phyloP scores from a whole-genome alignment of 768 basidiomycete genomes.

The Pleurotus cornucopiae region DNA sequence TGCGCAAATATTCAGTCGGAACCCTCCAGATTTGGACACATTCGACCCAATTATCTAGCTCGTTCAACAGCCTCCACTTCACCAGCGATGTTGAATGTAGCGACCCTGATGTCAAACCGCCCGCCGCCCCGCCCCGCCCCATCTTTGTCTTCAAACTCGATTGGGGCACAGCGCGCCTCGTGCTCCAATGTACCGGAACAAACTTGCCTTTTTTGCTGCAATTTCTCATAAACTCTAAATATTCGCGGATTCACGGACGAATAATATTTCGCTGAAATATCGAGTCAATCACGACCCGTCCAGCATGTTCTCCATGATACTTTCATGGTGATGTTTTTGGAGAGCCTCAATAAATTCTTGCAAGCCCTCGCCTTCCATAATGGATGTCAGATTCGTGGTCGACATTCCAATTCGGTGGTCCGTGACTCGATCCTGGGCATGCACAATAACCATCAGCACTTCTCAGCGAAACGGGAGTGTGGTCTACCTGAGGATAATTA shows the following conservation, averaged over 20 bases:
- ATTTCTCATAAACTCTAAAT: background rate
- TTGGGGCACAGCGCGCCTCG: too few relatives aligned
- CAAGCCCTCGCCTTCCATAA: conserved; percentile 65
- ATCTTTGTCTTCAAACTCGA: too few relatives aligned
- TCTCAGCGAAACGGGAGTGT: background rate
- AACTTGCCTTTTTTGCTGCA: background rate
- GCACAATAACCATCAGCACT: background rate
- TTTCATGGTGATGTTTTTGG: conserved; percentile 50
- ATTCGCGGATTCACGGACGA: background rate
- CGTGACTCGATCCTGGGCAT: conserved; percentile 77
- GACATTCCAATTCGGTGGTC: conserved; percentile 87
- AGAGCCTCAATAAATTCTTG: conserved; percentile 55
- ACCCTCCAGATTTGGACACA: background rate
- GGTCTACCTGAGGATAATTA: conserved; percentile 78
- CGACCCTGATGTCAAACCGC: conserved; percentile 2
- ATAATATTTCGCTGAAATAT: background rate
- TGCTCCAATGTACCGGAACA: background rate
- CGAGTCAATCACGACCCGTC: conserved; percentile 7
- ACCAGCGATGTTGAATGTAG: background rate
- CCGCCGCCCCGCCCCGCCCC: background rate
- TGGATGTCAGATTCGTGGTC: conserved; percentile 57
- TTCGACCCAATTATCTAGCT: background rate
- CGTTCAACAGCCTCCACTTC: background rate
- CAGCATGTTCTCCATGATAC: conserved; percentile 51
- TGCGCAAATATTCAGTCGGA: conserved; percentile 2